Conservation (phyloP, 805 yeast species). For the Yarrowia sp. region DNA sequence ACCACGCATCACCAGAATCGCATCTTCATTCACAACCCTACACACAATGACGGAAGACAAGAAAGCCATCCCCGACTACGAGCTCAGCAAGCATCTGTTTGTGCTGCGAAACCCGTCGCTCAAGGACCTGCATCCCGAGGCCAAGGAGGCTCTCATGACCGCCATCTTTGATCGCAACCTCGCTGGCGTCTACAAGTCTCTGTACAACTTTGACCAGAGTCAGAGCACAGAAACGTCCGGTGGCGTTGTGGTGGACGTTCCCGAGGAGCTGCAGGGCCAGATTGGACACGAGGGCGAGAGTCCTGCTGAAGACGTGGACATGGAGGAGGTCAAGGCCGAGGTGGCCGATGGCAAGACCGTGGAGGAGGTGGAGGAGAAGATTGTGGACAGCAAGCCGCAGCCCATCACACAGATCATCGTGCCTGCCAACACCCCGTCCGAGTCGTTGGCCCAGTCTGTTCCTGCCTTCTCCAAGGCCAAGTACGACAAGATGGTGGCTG, state of each 20-base stretch:
- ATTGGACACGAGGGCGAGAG: slow-evolving; percentile 36
- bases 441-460: slow-evolving; percentile 39
- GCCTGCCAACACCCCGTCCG: slow-evolving; percentile 30
- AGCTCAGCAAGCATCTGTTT: slow-evolving; percentile 81
- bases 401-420: slow-evolving; percentile 38
- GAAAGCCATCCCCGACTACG: slow-evolving; percentile 70
- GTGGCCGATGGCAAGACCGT: slow-evolving; percentile 31
- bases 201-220: slow-evolving; percentile 55
- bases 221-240: slow-evolving; percentile 48
- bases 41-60: slow-evolving; percentile 26
- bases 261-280: slow-evolving; percentile 36
- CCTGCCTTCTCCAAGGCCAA: slow-evolving; percentile 67
- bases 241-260: slow-evolving; percentile 21
- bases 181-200: slow-evolving; percentile 82
- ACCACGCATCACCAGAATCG: not conserved
- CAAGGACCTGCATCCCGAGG: slow-evolving; percentile 53
- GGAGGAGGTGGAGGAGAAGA: slow-evolving; percentile 36
- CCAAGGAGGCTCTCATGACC: slow-evolving; percentile 57
- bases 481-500: slow-evolving; percentile 58
- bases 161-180: slow-evolving; percentile 66
- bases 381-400: slow-evolving; percentile 18
- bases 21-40: slow-evolving; percentile 1
- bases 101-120: slow-evolving; percentile 57
- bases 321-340: slow-evolving; percentile 33
- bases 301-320: slow-evolving; percentile 27